Evolutionary conservation across 148 eudicot genomes (phyloP).

Genomic region (Silene conica): DNA sequence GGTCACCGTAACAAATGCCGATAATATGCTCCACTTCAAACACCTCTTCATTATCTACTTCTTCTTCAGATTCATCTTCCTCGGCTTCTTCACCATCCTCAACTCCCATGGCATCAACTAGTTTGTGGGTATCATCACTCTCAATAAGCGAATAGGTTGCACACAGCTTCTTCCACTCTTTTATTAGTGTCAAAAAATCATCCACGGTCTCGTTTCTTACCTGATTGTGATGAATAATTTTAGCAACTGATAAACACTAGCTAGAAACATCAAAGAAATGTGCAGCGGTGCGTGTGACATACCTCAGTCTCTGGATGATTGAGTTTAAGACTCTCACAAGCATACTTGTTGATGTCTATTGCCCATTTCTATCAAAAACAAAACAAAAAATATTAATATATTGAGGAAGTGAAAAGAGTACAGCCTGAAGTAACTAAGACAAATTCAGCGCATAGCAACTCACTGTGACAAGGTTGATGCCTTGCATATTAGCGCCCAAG

Average conservation of each 20-base stretch:
- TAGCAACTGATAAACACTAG: background rate
- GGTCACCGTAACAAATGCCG: constrained; percentile 65
- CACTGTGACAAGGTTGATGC: constrained; percentile 66
- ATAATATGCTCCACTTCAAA: constrained; percentile 64
- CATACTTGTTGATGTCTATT: constrained; percentile 52
- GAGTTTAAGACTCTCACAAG: constrained; percentile 59
- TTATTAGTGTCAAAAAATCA: constrained; percentile 52
- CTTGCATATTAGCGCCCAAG: constrained; percentile 51
- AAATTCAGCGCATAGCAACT: constrained; percentile 15
- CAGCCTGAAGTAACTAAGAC: background rate
- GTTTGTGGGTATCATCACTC: constrained; percentile 19
- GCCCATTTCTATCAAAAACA: constrained; percentile 69
- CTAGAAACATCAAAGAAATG: background rate
- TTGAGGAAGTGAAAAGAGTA: background rate
- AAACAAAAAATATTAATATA: background rate
- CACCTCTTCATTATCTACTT: constrained; percentile 30
- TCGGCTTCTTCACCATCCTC: constrained; percentile 27
- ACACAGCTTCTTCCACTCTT: constrained; percentile 67
- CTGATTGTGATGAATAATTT: constrained; percentile 22
- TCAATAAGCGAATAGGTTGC: constrained; percentile 27
- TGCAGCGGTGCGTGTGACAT: background rate
- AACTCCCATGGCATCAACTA: constrained; percentile 7
- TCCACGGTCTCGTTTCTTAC: constrained; percentile 74
- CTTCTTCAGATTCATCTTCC: constrained; percentile 33
- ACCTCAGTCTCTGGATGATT: constrained; percentile 90